Base-by-base conservation (phyloP, 768 basidiomycete species). In the Lyophyllum semitale region DNA sequence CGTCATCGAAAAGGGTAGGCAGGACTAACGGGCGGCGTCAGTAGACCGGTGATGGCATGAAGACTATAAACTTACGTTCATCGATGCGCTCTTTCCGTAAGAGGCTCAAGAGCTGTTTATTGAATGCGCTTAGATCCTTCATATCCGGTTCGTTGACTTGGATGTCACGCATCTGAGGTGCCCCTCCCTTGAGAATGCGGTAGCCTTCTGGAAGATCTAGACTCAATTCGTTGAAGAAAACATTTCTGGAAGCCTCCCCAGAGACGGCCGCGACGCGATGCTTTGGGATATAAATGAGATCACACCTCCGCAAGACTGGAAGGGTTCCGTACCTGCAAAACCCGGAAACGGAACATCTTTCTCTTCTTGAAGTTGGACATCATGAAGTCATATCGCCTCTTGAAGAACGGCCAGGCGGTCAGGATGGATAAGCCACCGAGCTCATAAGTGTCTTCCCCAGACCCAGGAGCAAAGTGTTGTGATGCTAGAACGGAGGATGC, bases 381-480 rank as follows among this genome's bases (percentile, higher is more conserved):
- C 11, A 72, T 48, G 42, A 71, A 71, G 47, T 73, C 69, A 40
- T 67, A 68, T 11, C 72, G 60, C 41, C 63, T 66, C 23, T 65
- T 59, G 51, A 73, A 73, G 60, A 73, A 73, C 3, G 64, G 50
- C 68, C 70, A 71, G 11, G 69, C 67, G 17, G 61, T 66, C 33
- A 68, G 29, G 8, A 70, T 55, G 1, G 69, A 66, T 26, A 69
- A 52, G 20, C 70, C 71, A 3, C 66, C 62, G 9, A 71, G 66
- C 11, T 64, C 55, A 15, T 54, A 30, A 2, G 63, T 53, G 4
- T 56, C 17, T 22, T 48, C 56, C 25, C 47, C 32, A 15, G 51
- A 30, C 25, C 7, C 30, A 8, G 25, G 47, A 25, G 43, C 12
- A n/a, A 32, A 40, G 27, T 35, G 38, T 8, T 25, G 20, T 3